These are phyloP conservation scores for Termitomyces sp. DNA, from an alignment of 768 basidiomycete genomes.

Conservation along the genomic window DNA sequence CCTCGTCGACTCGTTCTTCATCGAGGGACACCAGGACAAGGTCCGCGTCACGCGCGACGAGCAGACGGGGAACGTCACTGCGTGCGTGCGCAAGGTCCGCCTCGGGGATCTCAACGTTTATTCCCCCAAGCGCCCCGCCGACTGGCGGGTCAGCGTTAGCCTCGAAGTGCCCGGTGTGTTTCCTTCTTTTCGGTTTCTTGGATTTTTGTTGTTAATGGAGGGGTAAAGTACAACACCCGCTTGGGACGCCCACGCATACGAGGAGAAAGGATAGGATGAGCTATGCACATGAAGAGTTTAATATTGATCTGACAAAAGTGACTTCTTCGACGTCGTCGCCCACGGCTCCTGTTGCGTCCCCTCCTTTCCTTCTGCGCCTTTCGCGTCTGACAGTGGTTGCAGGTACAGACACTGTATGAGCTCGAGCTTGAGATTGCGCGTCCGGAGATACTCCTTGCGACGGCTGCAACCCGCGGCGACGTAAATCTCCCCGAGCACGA, in stretches of 20 bases:
- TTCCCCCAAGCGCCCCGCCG: slow-evolving; percentile 75
- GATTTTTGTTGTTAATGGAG: not conserved
- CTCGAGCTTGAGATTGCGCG: slow-evolving; percentile 86
- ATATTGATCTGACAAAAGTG: slow-evolving; percentile 93
- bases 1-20: slow-evolving; percentile 76
- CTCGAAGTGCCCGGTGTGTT: slow-evolving; percentile 81
- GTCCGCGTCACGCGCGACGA: slow-evolving; percentile 84
- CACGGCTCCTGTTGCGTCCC: slow-evolving; percentile 42
- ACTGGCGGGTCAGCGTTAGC: slow-evolving; percentile 93
- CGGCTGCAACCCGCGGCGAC: slow-evolving; percentile 66
- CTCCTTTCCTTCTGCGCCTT: slow-evolving; percentile 3
- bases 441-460: slow-evolving; percentile 62
- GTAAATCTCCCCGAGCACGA: slow-evolving; percentile 56
- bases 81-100: slow-evolving; percentile 74
- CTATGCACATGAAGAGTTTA: slow-evolving; percentile 91
- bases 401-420: slow-evolving; percentile 74
- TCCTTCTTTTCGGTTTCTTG: not conserved
- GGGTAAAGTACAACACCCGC: slow-evolving; percentile 54
- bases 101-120: slow-evolving; percentile 86
- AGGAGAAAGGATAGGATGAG: slow-evolving; percentile 88
- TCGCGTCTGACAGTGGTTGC: slow-evolving; percentile 5
- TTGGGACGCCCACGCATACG: slow-evolving; percentile 54
- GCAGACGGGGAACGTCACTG: slow-evolving; percentile 57
- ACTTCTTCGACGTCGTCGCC: slow-evolving; percentile 42
- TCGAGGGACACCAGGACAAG: slow-evolving; percentile 43